Evolutionary conservation across 1,284 basidiomycete genomes (phyloP).

Genomic region (Moesziomyces parantarcticus): DNA sequence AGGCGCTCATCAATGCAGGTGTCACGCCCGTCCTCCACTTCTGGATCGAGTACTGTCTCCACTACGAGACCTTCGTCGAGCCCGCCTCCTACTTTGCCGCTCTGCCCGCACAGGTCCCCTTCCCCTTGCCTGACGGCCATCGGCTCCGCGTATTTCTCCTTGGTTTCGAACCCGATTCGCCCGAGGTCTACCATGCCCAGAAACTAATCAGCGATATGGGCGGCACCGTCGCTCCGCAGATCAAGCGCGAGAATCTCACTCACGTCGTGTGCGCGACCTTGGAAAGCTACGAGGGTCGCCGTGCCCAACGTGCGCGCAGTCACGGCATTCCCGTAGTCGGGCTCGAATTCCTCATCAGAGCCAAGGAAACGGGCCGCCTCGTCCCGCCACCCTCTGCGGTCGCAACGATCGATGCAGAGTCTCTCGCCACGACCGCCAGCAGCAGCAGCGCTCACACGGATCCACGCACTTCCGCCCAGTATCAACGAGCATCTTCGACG

Average conservation of each 20-base stretch:
- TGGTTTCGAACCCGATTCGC: conserved; percentile 44
- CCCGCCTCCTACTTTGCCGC: conserved; percentile 43
- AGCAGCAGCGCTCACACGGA: conserved; percentile 6
- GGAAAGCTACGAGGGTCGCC: conserved; percentile 23
- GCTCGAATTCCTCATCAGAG: conserved; percentile 36
- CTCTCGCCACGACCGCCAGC: conserved; percentile 6
- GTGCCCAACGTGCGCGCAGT: conserved; percentile 34
- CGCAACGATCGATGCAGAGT: conserved; percentile 5
- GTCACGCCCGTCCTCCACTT: conserved; percentile 47
- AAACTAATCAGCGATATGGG: conserved; percentile 48
- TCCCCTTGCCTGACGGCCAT: conserved; percentile 34
- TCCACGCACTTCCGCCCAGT: neutral
- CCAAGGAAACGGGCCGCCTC: conserved; percentile 23
- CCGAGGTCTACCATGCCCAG: conserved; percentile 52
- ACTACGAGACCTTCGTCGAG: conserved; percentile 48
- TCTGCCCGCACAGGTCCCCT: conserved; percentile 25
- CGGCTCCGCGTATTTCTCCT: conserved; percentile 35
- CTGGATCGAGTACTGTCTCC: conserved; percentile 60
- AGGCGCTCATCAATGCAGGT: conserved; percentile 8
- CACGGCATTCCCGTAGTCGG: conserved; percentile 38
- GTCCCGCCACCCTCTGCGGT: conserved; percentile 17
- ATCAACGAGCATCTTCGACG: neutral
- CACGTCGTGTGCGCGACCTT: conserved; percentile 46
- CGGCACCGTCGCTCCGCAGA: conserved; percentile 30
- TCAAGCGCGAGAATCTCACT: conserved; percentile 34